Evolutionary conservation across 805 yeast genomes (phyloP).

Genomic region (Starmerella sp.): DNA sequence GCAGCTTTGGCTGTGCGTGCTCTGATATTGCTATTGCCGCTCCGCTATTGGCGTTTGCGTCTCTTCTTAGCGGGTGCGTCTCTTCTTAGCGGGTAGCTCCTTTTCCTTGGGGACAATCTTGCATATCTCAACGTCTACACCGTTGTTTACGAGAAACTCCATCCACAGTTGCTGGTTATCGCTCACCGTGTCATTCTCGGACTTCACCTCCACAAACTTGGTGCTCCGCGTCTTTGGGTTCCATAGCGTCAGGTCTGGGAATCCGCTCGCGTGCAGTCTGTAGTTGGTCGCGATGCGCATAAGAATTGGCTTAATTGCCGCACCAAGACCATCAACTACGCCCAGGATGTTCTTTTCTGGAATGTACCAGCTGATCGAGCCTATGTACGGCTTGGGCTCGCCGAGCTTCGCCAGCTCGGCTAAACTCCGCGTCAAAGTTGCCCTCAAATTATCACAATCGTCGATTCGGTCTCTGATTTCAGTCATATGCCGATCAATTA

Average conservation of each 20-base stretch:
- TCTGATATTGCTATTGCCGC: not conserved
- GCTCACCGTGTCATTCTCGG: slow-evolving; percentile 30
- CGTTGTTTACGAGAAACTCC: slow-evolving; percentile 24
- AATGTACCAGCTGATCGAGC: slow-evolving; percentile 28
- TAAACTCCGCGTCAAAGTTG: not conserved
- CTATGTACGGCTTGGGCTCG: slow-evolving; percentile 22
- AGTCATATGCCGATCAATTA: slow-evolving; percentile 20
- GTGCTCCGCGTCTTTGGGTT: slow-evolving; percentile 8
- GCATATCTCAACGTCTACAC: slow-evolving; percentile 29
- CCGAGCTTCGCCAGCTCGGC: not conserved
- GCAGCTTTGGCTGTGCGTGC: not conserved
- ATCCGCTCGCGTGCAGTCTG: slow-evolving; percentile 25
- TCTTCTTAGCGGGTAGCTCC: slow-evolving; percentile 4
- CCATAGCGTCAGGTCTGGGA: slow-evolving; percentile 32
- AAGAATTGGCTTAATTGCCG: slow-evolving; percentile 6
- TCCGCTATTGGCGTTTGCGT: not conserved
- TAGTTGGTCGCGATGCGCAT: slow-evolving; percentile 20
- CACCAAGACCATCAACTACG: slow-evolving; percentile 14
- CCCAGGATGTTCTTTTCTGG: slow-evolving; percentile 7
- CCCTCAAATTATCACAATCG: slow-evolving; percentile 17
- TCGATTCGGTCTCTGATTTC: slow-evolving; percentile 23
- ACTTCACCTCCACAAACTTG: slow-evolving; percentile 30
- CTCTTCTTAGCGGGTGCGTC: not conserved
- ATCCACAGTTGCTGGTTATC: slow-evolving; percentile 32
- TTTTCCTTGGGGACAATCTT: slow-evolving; percentile 10